Conservation (phyloP, 331 rosid genomes). For the Ulmus americana region DNA sequence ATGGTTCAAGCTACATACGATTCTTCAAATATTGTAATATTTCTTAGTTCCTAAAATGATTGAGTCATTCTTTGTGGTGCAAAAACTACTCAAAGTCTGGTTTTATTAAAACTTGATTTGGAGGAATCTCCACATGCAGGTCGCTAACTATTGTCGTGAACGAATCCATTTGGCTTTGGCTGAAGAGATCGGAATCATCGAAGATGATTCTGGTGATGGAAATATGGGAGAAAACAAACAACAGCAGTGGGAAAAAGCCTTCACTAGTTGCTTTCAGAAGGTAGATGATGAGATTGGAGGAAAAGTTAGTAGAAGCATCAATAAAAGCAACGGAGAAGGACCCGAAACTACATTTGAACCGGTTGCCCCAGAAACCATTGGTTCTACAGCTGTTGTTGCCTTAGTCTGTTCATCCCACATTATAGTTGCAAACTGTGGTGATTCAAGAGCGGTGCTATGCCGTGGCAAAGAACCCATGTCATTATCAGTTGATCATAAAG, state of each 20-base stretch:
- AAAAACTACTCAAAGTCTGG: neutral
- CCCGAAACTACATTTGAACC: constrained; percentile 23
- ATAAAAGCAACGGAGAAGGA: constrained; percentile 18
- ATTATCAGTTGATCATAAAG: constrained; percentile 51
- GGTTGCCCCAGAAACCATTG: constrained; percentile 52
- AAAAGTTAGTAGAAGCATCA: constrained; percentile 19
- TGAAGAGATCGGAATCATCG: constrained; percentile 33
- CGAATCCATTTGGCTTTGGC: constrained; percentile 50
- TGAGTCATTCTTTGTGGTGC: neutral
- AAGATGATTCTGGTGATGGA: constrained; percentile 25
- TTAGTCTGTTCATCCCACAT: constrained; percentile 51
- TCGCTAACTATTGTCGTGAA: constrained; percentile 50
- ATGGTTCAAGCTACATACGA: too few relatives aligned
- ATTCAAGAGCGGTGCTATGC: constrained; percentile 53
- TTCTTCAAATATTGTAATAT: neutral
- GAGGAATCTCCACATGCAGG: constrained; percentile 29
- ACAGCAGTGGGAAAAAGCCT: constrained; percentile 41
- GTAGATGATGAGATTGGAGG: constrained; percentile 55
- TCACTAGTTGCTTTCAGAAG: constrained; percentile 37
- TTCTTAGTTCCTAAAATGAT: neutral
- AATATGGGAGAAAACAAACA: constrained; percentile 26
- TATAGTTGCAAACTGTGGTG: constrained; percentile 57
- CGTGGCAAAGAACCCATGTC: constrained; percentile 53
- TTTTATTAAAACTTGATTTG: constrained; percentile 6
- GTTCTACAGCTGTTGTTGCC: constrained; percentile 55